Base-by-base conservation (phyloP, 78 protist species). In the Neovahlkampfia damariscottae region DNA sequence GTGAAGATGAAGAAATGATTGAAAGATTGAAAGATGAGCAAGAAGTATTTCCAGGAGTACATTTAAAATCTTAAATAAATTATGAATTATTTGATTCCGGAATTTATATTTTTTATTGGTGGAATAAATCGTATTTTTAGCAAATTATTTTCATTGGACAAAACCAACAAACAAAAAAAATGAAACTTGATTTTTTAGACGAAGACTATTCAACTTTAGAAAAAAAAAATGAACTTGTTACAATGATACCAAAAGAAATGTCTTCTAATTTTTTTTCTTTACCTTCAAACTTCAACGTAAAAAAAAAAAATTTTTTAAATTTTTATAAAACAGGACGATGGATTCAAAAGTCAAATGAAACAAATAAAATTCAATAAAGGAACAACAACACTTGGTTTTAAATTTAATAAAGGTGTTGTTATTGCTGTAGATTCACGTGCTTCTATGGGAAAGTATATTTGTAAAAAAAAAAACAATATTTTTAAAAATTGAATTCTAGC, bases 371-470 rank as follows among this genome's bases (percentile, higher is more conserved):
- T 90, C 67, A 29, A 67, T 34, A 98, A 98, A 76, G 99, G 99
- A 30, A 98, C 99, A 3, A 98, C 99, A 2, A 97, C 99, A 10
- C 89, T 98, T 28, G 99, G 90, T 9, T 96, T 98, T 84, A 82
- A 80, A 32, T 96, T 80, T 81, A 3, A 84, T 29, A 89, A 76
- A 1, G 99, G 99, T 34, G 83, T 97, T 34, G 32, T 95, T 27
- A 77, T 97, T 7, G 89, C 99, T 8, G 99, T 96, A 28, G 99
- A 98, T 82, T 93, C 98, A 6, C 90, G 99, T 29, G 95, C 99
- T 19, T 85, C 97, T 9, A 80, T 66, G 72, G 99, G 99, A 28
- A 62, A 82, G n/a, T 91, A 89, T 81, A 88, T 96, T 28, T 87
- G 95, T 90, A 29, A 31, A 75, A 5, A 7, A 5, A 38, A 6